Base-by-base conservation (phyloP, 2,329 filamentous ascomycete species). In the Akanthomyces muscarius region DNA sequence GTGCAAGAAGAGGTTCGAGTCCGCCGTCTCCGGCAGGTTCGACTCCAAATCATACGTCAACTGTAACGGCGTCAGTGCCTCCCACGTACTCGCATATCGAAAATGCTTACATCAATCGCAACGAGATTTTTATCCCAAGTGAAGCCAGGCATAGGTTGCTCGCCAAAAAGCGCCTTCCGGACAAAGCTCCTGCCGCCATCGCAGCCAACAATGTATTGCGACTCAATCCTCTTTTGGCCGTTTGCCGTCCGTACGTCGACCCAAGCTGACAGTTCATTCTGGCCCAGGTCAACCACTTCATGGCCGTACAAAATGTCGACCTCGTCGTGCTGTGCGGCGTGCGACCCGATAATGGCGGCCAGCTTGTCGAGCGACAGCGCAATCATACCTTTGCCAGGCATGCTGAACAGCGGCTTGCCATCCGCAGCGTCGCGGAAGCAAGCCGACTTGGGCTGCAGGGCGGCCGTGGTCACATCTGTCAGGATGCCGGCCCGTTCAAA, bases 91-190 rank as follows among this genome's bases (percentile, higher is more conserved):
- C 30, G 8, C 28, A 48, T 4, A 5, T n/a, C 13, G 13, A 5
- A 5, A 36, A n/a, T 36, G 65, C 72, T 64, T 65, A 80, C 79
- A 72, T 84, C 83, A 5, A 80, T 83, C 25, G 81, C 80, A 6
- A 83, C 72, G 60, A 84, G 80, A 64, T 82, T 80, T 61, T 77
- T 73, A 57, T 80, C 74, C 71, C 81, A 77, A 0, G 81, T 84
- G 68, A 80, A 63, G 77, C 1, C 81, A 77, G 0, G 79, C 79
- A 50, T 50, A 66, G 80, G 82, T 38, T 70, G 59, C 44, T 70
- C 69, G 21, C 77, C 77, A 68, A 78, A 78, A 13, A 80, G 50
- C 6, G 50, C 18, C 47, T 71, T 70, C n/a, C 73, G 72, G 25
- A 80, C 72, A 4, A 81, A 73, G 64, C 74, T 77, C 44, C 73